Conservation (phyloP, 495 filamentous ascomycete species). For the Trichoderma asperelloides region DNA sequence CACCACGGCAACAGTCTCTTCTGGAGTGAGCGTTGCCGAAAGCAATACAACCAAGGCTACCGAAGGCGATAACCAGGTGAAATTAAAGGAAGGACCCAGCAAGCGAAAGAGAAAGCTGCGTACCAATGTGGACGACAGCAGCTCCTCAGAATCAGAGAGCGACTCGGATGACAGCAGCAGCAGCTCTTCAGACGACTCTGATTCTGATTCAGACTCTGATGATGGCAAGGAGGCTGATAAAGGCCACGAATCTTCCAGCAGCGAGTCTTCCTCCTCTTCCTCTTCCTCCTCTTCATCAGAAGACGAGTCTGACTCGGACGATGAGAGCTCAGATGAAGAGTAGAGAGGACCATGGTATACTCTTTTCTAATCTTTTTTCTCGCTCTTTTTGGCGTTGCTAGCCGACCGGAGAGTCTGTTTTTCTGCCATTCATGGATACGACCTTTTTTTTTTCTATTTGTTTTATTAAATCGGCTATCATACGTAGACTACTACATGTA, state of each 20-base stretch:
- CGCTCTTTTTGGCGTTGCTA: neutral
- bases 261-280: conserved; percentile 3
- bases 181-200: neutral
- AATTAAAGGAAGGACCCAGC: neutral
- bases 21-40: conserved; percentile 10
- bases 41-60: conserved; percentile 14
- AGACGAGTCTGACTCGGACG: conserved; percentile 8
- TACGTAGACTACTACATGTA: neutral
- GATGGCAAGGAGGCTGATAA: conserved; percentile 15
- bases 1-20: conserved; percentile 22
- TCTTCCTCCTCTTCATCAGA: neutral
- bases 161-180: conserved; percentile 10
- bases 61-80: conserved; percentile 8
- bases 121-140: conserved; percentile 29
- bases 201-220: neutral
- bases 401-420: neutral
- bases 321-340: conserved; percentile 11
- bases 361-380: neutral
- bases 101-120: conserved; percentile 7
- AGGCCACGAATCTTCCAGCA: conserved; percentile 9
- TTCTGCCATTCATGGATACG: neutral
- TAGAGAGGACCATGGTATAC: neutral
- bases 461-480: neutral
- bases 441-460: neutral
- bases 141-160: conserved; percentile 14